Evolutionary conservation across 164 flowering plant genomes (phyloP).

Genomic region (Macadamia tetraphylla): DNA sequence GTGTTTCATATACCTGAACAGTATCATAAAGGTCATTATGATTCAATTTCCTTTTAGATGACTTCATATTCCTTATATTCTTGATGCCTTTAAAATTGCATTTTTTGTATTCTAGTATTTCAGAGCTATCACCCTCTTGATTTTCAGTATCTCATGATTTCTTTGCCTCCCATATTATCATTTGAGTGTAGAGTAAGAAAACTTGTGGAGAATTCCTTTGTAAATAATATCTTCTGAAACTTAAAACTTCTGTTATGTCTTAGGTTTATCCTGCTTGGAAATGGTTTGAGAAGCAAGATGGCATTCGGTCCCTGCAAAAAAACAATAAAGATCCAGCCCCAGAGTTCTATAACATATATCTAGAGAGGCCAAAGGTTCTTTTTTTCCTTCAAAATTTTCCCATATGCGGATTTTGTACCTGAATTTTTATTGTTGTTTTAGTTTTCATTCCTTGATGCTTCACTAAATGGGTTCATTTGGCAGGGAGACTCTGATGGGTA

Average conservation of each 20-base stretch:
- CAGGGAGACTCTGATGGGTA: conserved; percentile 99
- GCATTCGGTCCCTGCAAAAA: conserved; percentile 85
- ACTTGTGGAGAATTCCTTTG: neutral
- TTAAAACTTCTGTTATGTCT: neutral
- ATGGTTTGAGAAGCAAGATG: conserved; percentile 99
- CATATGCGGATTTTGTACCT: neutral
- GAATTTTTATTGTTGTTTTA: conserved; percentile 1
- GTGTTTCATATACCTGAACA: too few relatives aligned
- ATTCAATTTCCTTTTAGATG: too few relatives aligned
- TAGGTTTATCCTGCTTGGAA: conserved; percentile 99
- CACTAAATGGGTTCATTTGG: conserved; percentile 4
- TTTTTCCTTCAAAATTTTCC: neutral
- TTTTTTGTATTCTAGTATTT: too few relatives aligned
- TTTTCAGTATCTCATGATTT: too few relatives aligned
- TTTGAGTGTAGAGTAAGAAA: too few relatives aligned
- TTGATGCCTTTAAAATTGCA: neutral
- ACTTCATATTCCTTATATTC: neutral
- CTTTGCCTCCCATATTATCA: neutral
- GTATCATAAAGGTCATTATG: too few relatives aligned
- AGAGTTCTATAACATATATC: conserved; percentile 93
- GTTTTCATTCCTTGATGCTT: conserved; percentile 5
- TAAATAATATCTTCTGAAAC: neutral
- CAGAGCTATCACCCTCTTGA: too few relatives aligned
- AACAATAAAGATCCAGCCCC: conserved; percentile 89
- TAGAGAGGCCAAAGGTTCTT: conserved; percentile 95